Percentiles rank a stretch among this genome's conserved stretches.
phyloP scores from a whole-genome alignment of 2,329 filamentous ascomycete species.

The Elsinoe batatas region DNA sequence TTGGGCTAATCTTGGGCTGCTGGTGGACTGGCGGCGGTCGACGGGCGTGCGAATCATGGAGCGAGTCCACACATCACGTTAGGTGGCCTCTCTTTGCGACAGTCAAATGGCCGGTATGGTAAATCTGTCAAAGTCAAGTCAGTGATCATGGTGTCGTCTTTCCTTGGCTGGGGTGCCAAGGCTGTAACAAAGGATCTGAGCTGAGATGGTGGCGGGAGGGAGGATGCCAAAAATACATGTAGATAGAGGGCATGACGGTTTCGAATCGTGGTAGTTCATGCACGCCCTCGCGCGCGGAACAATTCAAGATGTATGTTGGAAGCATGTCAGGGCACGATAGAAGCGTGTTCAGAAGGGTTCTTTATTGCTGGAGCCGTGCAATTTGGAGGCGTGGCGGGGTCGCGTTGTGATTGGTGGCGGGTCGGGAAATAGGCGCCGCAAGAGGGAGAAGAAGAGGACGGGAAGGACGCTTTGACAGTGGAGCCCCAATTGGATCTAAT shows the following conservation, averaged over 20 bases:
- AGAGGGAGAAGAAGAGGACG: not conserved
- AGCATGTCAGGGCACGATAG: not conserved
- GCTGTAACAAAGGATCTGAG: not conserved
- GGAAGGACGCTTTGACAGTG: not conserved
- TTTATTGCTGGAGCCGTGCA: not conserved
- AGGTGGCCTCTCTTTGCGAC: not conserved
- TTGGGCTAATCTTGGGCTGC: constrained; percentile 4
- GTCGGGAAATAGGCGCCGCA: not conserved
- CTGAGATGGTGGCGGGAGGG: not conserved
- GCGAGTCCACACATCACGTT: not conserved
- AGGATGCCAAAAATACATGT: not conserved
- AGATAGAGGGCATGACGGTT: not conserved
- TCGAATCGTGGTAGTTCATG: not conserved
- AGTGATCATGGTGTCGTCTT: not conserved
- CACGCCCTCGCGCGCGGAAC: not conserved
- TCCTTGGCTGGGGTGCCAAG: no score
- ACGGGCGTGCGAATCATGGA: constrained; percentile 1
- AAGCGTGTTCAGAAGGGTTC: not conserved
- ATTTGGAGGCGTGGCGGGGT: not conserved
- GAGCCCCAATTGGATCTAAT: constrained; percentile 4
- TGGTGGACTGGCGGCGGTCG: not conserved
- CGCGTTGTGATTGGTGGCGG: not conserved
- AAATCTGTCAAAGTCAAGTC: not conserved
- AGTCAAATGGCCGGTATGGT: not conserved
- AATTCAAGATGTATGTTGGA: constrained; percentile 5